These are phyloP conservation scores for Colletotrichum aenigma DNA, from an alignment of 2,329 filamentous ascomycete genomes.

Conservation along the genomic window DNA sequence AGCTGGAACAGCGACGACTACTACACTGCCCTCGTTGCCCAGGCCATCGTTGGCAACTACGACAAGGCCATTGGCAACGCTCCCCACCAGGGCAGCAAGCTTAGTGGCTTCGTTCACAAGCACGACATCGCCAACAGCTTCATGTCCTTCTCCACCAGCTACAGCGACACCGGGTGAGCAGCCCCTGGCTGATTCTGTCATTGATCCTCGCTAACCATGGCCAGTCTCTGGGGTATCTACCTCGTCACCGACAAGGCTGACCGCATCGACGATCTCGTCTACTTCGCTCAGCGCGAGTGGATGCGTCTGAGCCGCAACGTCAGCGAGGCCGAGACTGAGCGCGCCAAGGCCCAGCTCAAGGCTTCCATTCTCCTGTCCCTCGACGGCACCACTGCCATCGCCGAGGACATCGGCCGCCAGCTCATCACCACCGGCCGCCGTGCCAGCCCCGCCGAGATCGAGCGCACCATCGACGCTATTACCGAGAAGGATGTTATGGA, in stretches of 20 bases:
- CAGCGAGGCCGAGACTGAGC: constrained; percentile 89
- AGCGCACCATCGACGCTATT: constrained; percentile 86
- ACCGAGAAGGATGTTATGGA: constrained; percentile 97
- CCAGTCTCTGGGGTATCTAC: constrained; percentile 99
- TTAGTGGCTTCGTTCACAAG: constrained; percentile 92
- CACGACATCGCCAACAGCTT: constrained; percentile 98
- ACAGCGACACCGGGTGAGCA: constrained; percentile 95
- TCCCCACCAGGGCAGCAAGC: constrained; percentile 96
- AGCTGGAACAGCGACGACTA: constrained; percentile 99
- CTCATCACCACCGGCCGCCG: constrained; percentile 96
- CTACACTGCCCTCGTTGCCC: constrained; percentile 96
- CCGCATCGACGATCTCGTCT: constrained; percentile 90
- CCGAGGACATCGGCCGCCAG: constrained; percentile 98
- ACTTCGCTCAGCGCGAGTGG: constrained; percentile 99
- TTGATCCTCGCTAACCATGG: constrained; percentile 29
- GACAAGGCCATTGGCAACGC: constrained; percentile 98
- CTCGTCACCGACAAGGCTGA: constrained; percentile 90
- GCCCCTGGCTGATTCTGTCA: constrained; percentile 24
- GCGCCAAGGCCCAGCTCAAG: constrained; percentile 99
- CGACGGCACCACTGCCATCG: constrained; percentile 95
- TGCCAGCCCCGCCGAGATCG: constrained; percentile 90
- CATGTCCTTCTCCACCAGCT: constrained; percentile 99
- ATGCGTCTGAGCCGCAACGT: constrained; percentile 91
- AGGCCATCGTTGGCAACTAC: constrained; percentile 99
- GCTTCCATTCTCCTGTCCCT: constrained; percentile 96